These are phyloP conservation scores for Dioszegia crocea DNA, from an alignment of 768 basidiomycete species.

Conservation along the genomic window DNA sequence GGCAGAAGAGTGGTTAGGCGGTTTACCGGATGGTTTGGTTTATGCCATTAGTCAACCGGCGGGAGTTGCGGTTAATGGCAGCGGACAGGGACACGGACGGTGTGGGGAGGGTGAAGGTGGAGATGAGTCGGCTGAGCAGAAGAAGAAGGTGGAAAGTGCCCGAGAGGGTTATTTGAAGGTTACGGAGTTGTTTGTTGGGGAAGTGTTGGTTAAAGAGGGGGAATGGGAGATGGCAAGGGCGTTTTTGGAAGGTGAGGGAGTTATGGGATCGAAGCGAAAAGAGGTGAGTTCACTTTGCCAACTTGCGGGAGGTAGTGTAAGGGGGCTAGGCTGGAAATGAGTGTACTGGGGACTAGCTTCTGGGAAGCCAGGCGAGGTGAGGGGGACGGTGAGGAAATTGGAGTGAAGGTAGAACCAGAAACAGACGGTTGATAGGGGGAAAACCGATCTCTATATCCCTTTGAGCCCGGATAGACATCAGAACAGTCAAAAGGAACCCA, in stretches of 20 bases:
- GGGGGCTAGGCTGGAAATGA: too few relatives aligned
- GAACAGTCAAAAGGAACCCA: not conserved
- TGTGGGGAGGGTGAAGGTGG: too few relatives aligned
- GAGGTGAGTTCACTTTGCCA: slow-evolving; percentile 31
- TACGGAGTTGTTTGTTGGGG: slow-evolving; percentile 40
- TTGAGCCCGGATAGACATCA: not conserved
- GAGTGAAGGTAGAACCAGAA: too few relatives aligned
- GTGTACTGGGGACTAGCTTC: too few relatives aligned
- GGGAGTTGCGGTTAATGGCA: too few relatives aligned
- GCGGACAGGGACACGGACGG: too few relatives aligned
- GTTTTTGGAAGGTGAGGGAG: slow-evolving; percentile 35
- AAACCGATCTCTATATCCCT: too few relatives aligned
- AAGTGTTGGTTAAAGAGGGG: slow-evolving; percentile 34
- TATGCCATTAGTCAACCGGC: slow-evolving; percentile 5
- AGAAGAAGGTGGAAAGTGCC: slow-evolving; percentile 24
- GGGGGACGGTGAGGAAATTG: too few relatives aligned
- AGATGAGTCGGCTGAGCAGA: not conserved
- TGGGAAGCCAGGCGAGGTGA: too few relatives aligned
- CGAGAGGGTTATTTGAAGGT: slow-evolving; percentile 41
- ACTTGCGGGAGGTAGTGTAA: too few relatives aligned
- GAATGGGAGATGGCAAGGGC: slow-evolving; percentile 45
- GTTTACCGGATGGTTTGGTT: slow-evolving; percentile 29
- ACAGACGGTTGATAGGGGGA: too few relatives aligned
- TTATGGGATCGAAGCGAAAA: slow-evolving; percentile 40
- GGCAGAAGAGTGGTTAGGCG: slow-evolving; percentile 31